A percentile compares a stretch with the other conserved stretches of the same genome.
phyloP scores from a whole-genome alignment of 176 grass and related monocot genomes.

The Aegilops tauschii region DNA sequence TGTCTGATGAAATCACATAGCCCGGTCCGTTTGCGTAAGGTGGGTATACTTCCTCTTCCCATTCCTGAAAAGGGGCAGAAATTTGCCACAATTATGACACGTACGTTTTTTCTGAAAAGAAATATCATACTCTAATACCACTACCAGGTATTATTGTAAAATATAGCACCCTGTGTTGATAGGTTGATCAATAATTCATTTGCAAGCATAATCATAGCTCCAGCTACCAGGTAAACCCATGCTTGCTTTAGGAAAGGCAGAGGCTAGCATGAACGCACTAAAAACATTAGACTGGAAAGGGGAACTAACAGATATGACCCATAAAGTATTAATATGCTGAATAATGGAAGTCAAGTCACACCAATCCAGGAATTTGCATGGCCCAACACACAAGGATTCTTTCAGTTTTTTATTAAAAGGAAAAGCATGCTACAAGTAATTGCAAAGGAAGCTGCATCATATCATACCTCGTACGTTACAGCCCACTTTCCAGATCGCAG shows the following conservation, averaged over 20 bases:
- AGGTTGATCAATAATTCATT: neutral
- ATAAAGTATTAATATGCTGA: neutral
- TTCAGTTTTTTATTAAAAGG: neutral
- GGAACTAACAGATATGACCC: neutral
- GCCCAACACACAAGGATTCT: neutral
- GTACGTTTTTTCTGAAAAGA: too few relatives aligned
- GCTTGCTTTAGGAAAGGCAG: neutral
- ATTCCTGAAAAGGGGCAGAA: constrained; percentile 44
- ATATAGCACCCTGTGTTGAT: neutral
- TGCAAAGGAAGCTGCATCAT: constrained; percentile 22
- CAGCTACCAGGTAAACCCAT: neutral
- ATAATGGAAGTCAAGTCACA: constrained; percentile 14
- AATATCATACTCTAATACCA: neutral
- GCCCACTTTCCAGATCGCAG: constrained; percentile 85
- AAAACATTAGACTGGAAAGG: neutral
- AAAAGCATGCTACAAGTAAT: neutral
- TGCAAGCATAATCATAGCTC: neutral
- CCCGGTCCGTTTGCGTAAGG: constrained; percentile 72
- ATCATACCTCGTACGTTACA: constrained; percentile 82
- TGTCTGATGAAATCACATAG: constrained; percentile 67
- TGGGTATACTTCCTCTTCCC: constrained; percentile 69
- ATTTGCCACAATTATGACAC: too few relatives aligned
- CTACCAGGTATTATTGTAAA: neutral
- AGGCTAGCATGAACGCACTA: neutral
- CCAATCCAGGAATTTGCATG: neutral